These are phyloP conservation scores for Saccharomyces kudriavzevii DNA, from an alignment of 805 yeast genomes.

Conservation along the genomic window DNA sequence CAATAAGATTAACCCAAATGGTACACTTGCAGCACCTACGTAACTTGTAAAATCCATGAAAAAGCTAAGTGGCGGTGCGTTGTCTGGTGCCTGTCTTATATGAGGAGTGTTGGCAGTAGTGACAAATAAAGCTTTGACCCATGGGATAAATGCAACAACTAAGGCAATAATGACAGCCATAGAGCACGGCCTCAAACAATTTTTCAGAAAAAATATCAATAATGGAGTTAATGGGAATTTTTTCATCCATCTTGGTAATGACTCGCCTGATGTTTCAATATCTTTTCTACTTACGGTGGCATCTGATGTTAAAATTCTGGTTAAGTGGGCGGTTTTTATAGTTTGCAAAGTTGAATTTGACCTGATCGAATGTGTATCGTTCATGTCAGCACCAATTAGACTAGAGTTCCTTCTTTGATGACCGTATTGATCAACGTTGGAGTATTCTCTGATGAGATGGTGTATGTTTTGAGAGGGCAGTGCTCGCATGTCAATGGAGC, in stretches of 20 bases:
- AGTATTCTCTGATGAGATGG: constrained; percentile 43
- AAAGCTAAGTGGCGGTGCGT: constrained; percentile 78
- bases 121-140: constrained; percentile 73
- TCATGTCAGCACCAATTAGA: background rate
- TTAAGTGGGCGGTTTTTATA: constrained; percentile 19
- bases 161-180: constrained; percentile 58
- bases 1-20: constrained; percentile 71
- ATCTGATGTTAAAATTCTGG: constrained; percentile 30
- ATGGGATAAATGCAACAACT: constrained; percentile 75
- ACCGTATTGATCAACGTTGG: constrained; percentile 30
- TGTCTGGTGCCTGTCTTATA: constrained; percentile 77
- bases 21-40: constrained; percentile 84
- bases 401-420: constrained; percentile 16
- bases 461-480: constrained; percentile 36
- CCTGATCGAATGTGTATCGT: background rate
- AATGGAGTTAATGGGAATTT: constrained; percentile 24
- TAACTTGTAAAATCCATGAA: constrained; percentile 73
- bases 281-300: constrained; percentile 28
- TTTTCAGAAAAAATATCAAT: constrained; percentile 35
- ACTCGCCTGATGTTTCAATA: constrained; percentile 26
- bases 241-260: constrained; percentile 21
- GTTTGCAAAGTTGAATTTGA: constrained; percentile 8
- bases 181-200: constrained; percentile 67
- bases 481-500: constrained; percentile 27
- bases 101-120: constrained; percentile 34